Conservation (phyloP, 2,329 filamentous ascomycete genomes). For the Diaporthe capsici region DNA sequence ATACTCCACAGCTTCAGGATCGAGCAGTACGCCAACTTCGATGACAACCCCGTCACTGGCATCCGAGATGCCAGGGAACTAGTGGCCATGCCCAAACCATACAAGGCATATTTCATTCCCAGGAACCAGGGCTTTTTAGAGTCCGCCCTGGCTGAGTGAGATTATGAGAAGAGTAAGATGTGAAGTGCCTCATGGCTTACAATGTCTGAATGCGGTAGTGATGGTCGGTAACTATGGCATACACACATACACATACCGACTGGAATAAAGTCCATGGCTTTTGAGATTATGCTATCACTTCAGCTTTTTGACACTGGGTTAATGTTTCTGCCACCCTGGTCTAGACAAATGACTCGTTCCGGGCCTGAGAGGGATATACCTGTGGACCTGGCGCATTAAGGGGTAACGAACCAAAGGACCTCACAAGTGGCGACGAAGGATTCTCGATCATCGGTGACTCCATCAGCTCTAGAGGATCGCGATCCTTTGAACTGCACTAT, state of each 20-base stretch:
- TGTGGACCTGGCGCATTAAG: neutral
- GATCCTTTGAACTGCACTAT: neutral
- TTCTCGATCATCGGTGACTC: neutral
- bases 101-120: conserved; percentile 6
- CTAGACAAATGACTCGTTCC: neutral
- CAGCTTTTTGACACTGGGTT: neutral
- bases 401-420: neutral
- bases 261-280: no score
- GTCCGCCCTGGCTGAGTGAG: neutral
- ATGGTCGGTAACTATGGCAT: neutral
- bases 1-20: conserved; percentile 15
- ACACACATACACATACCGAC: neutral
- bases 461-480: neutral
- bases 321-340: neutral
- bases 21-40: neutral
- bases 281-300: neutral
- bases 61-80: conserved; percentile 6
- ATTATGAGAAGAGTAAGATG: neutral
- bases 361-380: neutral
- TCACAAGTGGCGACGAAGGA: neutral
- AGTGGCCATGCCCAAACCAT: conserved; percentile 2
- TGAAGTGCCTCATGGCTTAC: neutral
- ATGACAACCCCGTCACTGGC: neutral
- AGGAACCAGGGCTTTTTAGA: neutral
- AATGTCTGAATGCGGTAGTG: neutral